phyloP scores from a whole-genome alignment of 176 grass and related monocot genomes.

The Poa pratensis region DNA sequence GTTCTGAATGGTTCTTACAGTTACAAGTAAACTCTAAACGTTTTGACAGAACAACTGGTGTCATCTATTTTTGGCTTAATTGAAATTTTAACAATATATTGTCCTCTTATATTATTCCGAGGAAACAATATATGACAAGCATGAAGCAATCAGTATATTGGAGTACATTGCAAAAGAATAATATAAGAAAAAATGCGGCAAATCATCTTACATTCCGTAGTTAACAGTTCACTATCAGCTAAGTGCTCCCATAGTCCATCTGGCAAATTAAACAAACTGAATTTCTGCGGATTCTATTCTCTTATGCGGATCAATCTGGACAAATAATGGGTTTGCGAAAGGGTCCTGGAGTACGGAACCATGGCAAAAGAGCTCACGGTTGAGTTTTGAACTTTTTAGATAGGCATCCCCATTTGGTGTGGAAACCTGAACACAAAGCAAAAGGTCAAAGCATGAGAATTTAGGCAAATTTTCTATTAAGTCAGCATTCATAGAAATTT shows the following conservation, averaged over 20 bases:
- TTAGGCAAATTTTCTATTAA: not conserved
- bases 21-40: conserved; percentile 24
- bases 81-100: not conserved
- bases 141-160: not conserved
- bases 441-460: conserved; percentile 27
- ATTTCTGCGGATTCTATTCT: conserved; percentile 42
- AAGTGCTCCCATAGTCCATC: conserved; percentile 66
- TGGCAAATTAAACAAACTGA: conserved; percentile 63
- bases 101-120: no score
- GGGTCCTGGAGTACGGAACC: conserved; percentile 41
- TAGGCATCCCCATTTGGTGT: conserved; percentile 14
- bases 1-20: not conserved
- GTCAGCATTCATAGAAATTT: not conserved
- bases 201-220: conserved; percentile 44
- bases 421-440: conserved; percentile 38
- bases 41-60: not conserved
- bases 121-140: not conserved
- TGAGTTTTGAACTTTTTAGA: conserved; percentile 56
- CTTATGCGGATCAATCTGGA: conserved; percentile 41
- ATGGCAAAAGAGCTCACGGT: conserved; percentile 23
- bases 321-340: conserved; percentile 52
- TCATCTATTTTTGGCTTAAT: conserved; percentile 1
- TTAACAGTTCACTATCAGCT: conserved; percentile 42
- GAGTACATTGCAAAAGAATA: not conserved
- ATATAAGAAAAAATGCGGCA: not conserved